phyloP scores from a whole-genome alignment of 139 green algal species.

The Trebouxia sp. region DNA sequence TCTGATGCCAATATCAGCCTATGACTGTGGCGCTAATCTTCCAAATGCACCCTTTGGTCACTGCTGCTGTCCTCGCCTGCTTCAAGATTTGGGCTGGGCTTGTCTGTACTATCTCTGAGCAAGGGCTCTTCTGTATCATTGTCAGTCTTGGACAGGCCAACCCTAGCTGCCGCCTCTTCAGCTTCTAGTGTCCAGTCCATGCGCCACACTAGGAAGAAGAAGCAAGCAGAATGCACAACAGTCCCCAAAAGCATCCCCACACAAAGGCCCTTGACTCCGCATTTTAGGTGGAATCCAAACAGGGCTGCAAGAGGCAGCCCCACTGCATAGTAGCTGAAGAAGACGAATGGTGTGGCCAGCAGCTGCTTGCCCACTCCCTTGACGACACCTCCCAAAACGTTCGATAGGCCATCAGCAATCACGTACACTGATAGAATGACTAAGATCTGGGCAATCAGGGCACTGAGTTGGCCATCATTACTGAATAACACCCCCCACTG shows the following conservation, averaged over 20 bases:
- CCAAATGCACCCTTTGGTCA: no score
- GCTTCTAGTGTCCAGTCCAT: constrained; percentile 4
- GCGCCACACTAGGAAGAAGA: background rate
- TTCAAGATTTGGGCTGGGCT: background rate
- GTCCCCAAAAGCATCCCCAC: constrained; percentile 3
- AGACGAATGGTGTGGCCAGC: constrained; percentile 2
- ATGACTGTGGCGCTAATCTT: no score
- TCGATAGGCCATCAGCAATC: constrained; percentile 17
- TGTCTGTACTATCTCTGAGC: background rate
- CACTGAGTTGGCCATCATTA: background rate
- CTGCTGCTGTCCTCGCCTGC: no score
- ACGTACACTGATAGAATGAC: constrained; percentile 7
- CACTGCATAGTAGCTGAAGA: constrained; percentile 23
- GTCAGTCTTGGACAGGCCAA: background rate
- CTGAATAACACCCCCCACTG: background rate
- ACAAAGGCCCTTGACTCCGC: constrained; percentile 15
- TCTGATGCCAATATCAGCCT: no score
- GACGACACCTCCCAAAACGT: background rate
- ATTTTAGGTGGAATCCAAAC: background rate
- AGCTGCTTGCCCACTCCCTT: constrained; percentile 5
- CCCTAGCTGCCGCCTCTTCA: background rate
- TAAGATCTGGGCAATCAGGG: background rate
- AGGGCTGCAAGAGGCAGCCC: constrained; percentile 12
- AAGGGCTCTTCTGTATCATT: background rate
- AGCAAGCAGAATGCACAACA: background rate